Base-by-base conservation (phyloP, 176 grass and related monocot species). In the Dactylis glomerata region DNA sequence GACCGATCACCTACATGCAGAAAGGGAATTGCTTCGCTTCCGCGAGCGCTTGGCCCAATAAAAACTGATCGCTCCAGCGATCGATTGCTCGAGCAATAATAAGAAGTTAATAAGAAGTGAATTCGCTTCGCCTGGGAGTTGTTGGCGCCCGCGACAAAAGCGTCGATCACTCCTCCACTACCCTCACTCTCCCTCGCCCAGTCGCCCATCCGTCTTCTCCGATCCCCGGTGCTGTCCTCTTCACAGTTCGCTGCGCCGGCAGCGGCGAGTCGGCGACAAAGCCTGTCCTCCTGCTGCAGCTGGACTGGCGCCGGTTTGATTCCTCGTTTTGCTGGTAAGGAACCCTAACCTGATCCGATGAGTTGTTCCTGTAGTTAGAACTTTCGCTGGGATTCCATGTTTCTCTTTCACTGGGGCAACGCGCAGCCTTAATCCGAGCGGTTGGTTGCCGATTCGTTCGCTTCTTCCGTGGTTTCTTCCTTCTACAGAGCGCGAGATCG, bases 101-200 rank as follows among this genome's bases (percentile, higher is more conserved):
- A n/a, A n/a, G n/a, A n/a, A n/a, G n/a, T n/a, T n/a, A n/a, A n/a
- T n/a, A n/a, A n/a, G n/a, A n/a, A n/a, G n/a, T n/a, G n/a, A n/a
- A n/a, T 23, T 15, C n/a, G n/a, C 55, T 59, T 14, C 55, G n/a
- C 55, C n/a, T 57, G 6, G 61, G 30, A 64, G 61, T 64, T 64
- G 61, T 49, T 46, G 42, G 70, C 70, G 13, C 16, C 11, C 62
- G 73, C 73, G 73, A 88, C 34, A 41, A 47, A 76, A 59, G 77
- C 28, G 47, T 75, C 49, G 82, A 37, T 33, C 38, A 40, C 17
- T n/a, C 68, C 2, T 67, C 76, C 37, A 34, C 58, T 36, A 5
- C 19, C 33, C 56, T n/a, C 10, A 34, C 36, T 24, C 70, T 46
- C 41, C 59, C 59, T 63, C 27, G 27, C 40, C 38, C 23, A 33